Conservation (phyloP, 202 grass and related monocot genomes). For the Bolboschoenoplectus hybrid region DNA sequence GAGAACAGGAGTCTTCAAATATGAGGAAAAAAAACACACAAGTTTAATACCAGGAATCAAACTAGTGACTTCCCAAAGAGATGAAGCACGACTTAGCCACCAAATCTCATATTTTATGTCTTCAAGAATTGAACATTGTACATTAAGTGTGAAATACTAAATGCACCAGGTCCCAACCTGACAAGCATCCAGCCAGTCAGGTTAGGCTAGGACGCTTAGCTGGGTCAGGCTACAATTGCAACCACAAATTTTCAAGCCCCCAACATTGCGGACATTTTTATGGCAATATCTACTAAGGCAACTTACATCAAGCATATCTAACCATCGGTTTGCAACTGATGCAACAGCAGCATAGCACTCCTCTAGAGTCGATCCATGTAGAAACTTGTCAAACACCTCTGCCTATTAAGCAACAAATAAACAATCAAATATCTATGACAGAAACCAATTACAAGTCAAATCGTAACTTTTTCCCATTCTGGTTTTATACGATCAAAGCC, state of each 20-base stretch:
- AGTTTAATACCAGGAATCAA: background rate
- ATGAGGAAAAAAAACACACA: background rate
- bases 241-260: background rate
- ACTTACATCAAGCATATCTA: conserved; percentile 96
- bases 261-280: too few species aligned
- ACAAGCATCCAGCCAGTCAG: background rate
- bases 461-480: background rate
- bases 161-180: background rate
- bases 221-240: conserved; percentile 2
- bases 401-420: conserved; percentile 54
- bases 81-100: conserved; percentile 4
- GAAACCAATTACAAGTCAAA: conserved; percentile 15
- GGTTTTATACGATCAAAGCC: background rate
- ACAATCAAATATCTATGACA: background rate
- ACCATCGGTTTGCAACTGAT: conserved; percentile 92
- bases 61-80: background rate
- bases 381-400: conserved; percentile 98
- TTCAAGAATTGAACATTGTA: background rate
- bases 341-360: conserved; percentile 98
- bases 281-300: background rate
- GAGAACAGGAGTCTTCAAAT: background rate
- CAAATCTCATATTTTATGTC: background rate
- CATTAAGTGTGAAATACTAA: background rate
- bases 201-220: background rate
- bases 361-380: conserved; percentile 90